A percentile compares a stretch with the other conserved stretches of the same genome.
Conservation (phyloP, 1,139 yeast species). For the Sugiyamaella sp. region DNA sequence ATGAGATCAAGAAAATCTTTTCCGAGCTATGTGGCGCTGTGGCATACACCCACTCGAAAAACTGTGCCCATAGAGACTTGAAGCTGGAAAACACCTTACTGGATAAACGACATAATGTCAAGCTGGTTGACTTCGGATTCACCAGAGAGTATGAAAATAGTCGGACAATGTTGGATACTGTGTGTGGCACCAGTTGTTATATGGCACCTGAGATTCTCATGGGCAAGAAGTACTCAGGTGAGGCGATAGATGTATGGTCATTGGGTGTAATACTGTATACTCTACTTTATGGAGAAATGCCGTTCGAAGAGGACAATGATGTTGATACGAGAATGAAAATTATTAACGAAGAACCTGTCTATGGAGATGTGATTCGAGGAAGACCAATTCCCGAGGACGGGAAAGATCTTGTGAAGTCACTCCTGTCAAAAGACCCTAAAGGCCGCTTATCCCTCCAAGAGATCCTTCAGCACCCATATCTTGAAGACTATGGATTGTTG, state of each 20-base stretch:
- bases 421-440: constrained; percentile 69
- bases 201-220: constrained; percentile 93
- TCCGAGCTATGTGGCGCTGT: constrained; percentile 83
- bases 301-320: constrained; percentile 84
- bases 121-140: constrained; percentile 91
- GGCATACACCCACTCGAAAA: constrained; percentile 76
- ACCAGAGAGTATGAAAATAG: constrained; percentile 64
- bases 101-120: constrained; percentile 69
- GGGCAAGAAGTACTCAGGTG: constrained; percentile 69
- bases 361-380: constrained; percentile 39
- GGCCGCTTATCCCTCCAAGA: constrained; percentile 64
- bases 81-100: constrained; percentile 83
- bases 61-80: constrained; percentile 87
- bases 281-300: constrained; percentile 83
- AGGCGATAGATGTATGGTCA: constrained; percentile 87
- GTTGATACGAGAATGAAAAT: constrained; percentile 62
- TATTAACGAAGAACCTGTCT: constrained; percentile 65
- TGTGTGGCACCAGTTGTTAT: constrained; percentile 93
- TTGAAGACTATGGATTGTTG: constrained; percentile 52
- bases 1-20: constrained; percentile 63
- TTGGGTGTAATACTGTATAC: constrained; percentile 93
- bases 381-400: constrained; percentile 51
- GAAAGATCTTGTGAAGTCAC: constrained; percentile 51
- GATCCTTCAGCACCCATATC: constrained; percentile 62
- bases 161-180: constrained; percentile 64